Evolutionary conservation across 2,329 filamentous ascomycete genomes (phyloP).

Genomic region (Pseudocercospora pini-densiflorae): DNA sequence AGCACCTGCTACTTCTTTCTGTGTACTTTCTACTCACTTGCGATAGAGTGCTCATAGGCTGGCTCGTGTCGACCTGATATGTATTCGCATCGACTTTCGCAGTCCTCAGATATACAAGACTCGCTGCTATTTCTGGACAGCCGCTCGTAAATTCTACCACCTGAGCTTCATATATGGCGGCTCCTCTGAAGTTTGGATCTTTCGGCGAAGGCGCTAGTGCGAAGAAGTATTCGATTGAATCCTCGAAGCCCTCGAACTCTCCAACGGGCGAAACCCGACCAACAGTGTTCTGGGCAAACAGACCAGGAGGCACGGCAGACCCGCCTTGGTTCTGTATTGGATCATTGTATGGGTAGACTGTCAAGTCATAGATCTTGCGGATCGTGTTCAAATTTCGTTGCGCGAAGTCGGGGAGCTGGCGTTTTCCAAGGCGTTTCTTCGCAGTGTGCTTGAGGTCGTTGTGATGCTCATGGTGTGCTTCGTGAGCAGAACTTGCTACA

Average conservation of each 20-base stretch:
- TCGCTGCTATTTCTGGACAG: slow-evolving; percentile 28
- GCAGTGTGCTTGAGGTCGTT: not conserved
- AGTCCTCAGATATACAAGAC: slow-evolving; percentile 30
- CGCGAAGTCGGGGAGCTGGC: slow-evolving; percentile 16
- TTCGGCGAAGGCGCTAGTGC: slow-evolving; percentile 44
- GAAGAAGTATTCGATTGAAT: slow-evolving; percentile 53
- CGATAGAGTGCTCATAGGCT: slow-evolving; percentile 20
- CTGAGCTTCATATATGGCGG: slow-evolving; percentile 31
- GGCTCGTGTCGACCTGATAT: slow-evolving; percentile 14
- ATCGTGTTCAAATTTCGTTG: slow-evolving; percentile 18
- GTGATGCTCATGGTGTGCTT: not conserved
- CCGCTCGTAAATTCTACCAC: slow-evolving; percentile 30
- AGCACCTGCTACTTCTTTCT: not conserved
- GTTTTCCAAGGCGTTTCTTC: slow-evolving; percentile 5
- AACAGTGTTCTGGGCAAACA: slow-evolving; percentile 45
- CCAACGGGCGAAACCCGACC: slow-evolving; percentile 50
- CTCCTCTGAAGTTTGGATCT: slow-evolving; percentile 30
- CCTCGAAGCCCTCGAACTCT: slow-evolving; percentile 48
- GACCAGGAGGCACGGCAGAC: slow-evolving; percentile 43
- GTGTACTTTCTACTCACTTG: slow-evolving; percentile 16
- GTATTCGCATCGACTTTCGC: slow-evolving; percentile 19
- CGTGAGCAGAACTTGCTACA: not conserved
- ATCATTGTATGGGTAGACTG: slow-evolving; percentile 45
- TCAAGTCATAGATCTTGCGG: slow-evolving; percentile 15
- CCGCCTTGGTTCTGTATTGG: slow-evolving; percentile 44